phyloP scores from a whole-genome alignment of 208 protist species.

The Borovskyia barvae region DNA sequence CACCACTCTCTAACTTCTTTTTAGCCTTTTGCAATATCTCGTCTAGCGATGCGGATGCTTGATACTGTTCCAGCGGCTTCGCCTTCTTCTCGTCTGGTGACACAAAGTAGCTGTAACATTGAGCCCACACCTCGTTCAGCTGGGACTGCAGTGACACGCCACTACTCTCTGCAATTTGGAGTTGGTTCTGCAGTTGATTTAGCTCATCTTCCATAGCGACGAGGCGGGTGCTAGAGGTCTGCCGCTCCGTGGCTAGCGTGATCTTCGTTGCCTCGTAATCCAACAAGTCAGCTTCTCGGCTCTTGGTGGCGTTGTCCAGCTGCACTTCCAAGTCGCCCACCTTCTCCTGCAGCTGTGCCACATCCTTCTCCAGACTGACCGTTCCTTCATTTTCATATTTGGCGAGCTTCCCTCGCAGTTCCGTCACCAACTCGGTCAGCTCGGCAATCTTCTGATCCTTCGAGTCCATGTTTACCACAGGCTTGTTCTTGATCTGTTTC shows the following conservation, averaged over 20 bases:
- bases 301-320: slow-evolving; percentile 69
- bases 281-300: slow-evolving; percentile 68
- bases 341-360: slow-evolving; percentile 57
- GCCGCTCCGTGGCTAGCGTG: slow-evolving; percentile 42
- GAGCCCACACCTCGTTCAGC: slow-evolving; percentile 46
- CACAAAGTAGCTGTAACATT: slow-evolving; percentile 60
- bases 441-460: slow-evolving; percentile 90
- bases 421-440: slow-evolving; percentile 64
- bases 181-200: slow-evolving; percentile 61
- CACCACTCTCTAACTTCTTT: slow-evolving; percentile 19
- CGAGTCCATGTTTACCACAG: slow-evolving; percentile 85
- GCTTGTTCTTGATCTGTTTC: slow-evolving; percentile 94
- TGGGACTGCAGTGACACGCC: slow-evolving; percentile 37
- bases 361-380: slow-evolving; percentile 59
- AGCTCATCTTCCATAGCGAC: slow-evolving; percentile 59
- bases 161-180: slow-evolving; percentile 62
- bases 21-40: slow-evolving; percentile 37
- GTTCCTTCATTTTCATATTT: slow-evolving; percentile 77
- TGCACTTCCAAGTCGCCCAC: slow-evolving; percentile 72
- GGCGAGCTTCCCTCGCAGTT: slow-evolving; percentile 78
- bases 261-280: slow-evolving; percentile 65
- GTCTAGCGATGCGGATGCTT: slow-evolving; percentile 45
- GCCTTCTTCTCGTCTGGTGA: slow-evolving; percentile 13
- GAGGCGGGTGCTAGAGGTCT: slow-evolving; percentile 32
- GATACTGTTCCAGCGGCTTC: slow-evolving; percentile 32